Evolutionary conservation across 106 monocot species (phyloP), one percentile per base, ranked within the genome.

Genomic region (Narthecium ossifragum): DNA sequence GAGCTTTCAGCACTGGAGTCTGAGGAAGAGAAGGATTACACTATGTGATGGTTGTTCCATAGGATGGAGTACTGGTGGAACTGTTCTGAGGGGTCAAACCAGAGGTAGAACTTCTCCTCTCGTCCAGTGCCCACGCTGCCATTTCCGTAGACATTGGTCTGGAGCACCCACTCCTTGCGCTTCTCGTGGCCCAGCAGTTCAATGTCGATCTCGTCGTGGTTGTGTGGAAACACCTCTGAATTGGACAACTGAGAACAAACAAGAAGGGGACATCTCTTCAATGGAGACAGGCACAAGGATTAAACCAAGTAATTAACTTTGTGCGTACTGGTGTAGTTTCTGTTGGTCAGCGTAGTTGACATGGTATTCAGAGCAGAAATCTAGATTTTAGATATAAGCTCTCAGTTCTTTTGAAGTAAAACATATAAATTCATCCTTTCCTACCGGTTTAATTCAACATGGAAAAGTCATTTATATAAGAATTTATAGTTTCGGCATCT

Each of bases 71-170:
- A 85, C 5, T 68, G 32, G 26, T 85, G 85, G 70, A 61, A 75
- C 11, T 76, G 69, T 2, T 46, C 32, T 0, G 73, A 53, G 0
- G 80, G 85, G 26, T 85, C 85, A 29, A 85, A 85, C 73, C 72
- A 72, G 7, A 80, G 30, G 46, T 46, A 38, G 65, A 75, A 76
- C 43, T 73, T 72, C 69, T 85, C 76, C 67, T 85, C 80, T 8
- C 80, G 46, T 7, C 79, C 84, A 0, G 71, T 72, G 11, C 61
- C 26, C 5, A 59, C 54, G 51, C 64, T 76, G 2, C 79, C 84
- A n/a, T 76, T 66, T 49, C 75, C 84, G 34, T 85, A 85, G 17
- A 85, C 43, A 36, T 85, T 85, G 24, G 85, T 85, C 61, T 82
- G 77, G 22, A 83, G 59, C 21, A 37, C 68, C 77, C 76, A 77